Evolutionary conservation across 2,329 filamentous ascomycete species (phyloP).

Genomic region (Cladosporium sphaerospermum): DNA sequence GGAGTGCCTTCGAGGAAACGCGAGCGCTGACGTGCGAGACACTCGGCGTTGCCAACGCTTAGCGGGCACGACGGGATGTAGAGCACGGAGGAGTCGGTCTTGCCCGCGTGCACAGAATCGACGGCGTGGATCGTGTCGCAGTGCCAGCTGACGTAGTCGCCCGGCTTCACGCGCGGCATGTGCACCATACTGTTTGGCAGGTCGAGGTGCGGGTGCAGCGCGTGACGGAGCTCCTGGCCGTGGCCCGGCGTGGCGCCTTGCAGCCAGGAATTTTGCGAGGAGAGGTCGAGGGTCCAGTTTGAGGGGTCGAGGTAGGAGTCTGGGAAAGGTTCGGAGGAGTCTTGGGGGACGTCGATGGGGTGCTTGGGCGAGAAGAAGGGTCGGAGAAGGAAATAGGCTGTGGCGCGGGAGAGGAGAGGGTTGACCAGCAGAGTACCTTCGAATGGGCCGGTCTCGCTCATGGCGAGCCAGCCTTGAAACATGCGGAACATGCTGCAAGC

Average conservation of each 20-base stretch:
- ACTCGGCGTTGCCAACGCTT: slow-evolving; percentile 66
- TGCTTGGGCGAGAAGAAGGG: slow-evolving; percentile 67
- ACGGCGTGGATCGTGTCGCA: slow-evolving; percentile 72
- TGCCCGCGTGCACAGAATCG: slow-evolving; percentile 68
- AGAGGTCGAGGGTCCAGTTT: slow-evolving; percentile 56
- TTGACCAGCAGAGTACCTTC: slow-evolving; percentile 81
- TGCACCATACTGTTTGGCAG: slow-evolving; percentile 65
- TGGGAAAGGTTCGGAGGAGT: slow-evolving; percentile 23
- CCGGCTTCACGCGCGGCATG: slow-evolving; percentile 61
- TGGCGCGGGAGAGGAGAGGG: slow-evolving; percentile 67
- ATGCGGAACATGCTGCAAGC: slow-evolving; percentile 80
- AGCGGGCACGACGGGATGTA: slow-evolving; percentile 85
- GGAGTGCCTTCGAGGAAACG: slow-evolving; percentile 57
- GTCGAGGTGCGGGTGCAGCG: slow-evolving; percentile 64
- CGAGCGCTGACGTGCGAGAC: slow-evolving; percentile 63
- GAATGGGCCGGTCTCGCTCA: slow-evolving; percentile 64
- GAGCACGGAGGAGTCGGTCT: slow-evolving; percentile 70
- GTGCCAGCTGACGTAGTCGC: slow-evolving; percentile 74
- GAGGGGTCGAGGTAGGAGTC: slow-evolving; percentile 42
- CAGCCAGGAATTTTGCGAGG: slow-evolving; percentile 50
- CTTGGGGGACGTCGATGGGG: not conserved
- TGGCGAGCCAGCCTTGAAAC: slow-evolving; percentile 83
- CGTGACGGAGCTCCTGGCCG: slow-evolving; percentile 60
- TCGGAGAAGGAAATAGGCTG: slow-evolving; percentile 72
- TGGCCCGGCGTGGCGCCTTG: slow-evolving; percentile 65